phyloP scores from a whole-genome alignment of 2,329 filamentous ascomycete species.

The Nemania sp. region DNA sequence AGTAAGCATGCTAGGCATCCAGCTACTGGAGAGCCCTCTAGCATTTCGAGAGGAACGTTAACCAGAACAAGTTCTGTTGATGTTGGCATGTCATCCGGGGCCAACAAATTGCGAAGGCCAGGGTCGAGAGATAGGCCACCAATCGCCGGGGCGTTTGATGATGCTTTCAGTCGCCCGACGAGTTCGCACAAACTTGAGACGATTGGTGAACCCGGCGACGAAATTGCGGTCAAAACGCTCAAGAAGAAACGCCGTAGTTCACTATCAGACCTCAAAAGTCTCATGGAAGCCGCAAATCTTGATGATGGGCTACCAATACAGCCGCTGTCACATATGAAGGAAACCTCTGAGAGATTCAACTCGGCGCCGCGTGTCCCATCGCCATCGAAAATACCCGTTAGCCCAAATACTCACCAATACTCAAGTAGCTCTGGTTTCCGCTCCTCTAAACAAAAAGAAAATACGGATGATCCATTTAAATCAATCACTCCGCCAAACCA shows the following conservation, averaged over 20 bases:
- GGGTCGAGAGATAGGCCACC: conserved; percentile 71
- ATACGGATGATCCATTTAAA: conserved; percentile 49
- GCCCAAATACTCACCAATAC: conserved; percentile 57
- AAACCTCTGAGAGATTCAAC: conserved; percentile 69
- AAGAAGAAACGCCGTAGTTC: conserved; percentile 91
- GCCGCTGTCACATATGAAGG: conserved; percentile 65
- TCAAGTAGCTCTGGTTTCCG: conserved; percentile 47
- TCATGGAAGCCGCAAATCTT: conserved; percentile 72
- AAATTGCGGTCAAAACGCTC: conserved; percentile 55
- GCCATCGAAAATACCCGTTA: conserved; percentile 66
- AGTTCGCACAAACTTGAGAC: conserved; percentile 71
- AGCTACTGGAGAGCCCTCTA: conserved; percentile 70
- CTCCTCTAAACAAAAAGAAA: conserved; percentile 64
- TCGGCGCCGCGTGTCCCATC: conserved; percentile 61
- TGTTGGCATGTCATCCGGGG: conserved; percentile 58
- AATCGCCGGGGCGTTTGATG: conserved; percentile 72
- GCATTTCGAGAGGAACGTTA: conserved; percentile 74
- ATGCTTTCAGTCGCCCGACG: conserved; percentile 62
- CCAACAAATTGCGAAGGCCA: conserved; percentile 64
- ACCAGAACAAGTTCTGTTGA: conserved; percentile 84
- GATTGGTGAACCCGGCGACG: conserved; percentile 68
- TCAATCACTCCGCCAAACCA: conserved; percentile 35
- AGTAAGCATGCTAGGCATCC: conserved; percentile 80
- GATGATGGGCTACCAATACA: conserved; percentile 57
- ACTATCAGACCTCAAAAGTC: conserved; percentile 82